phyloP scores from a whole-genome alignment of 2,329 filamentous ascomycete species.

The Aspergillus ochraceus region DNA sequence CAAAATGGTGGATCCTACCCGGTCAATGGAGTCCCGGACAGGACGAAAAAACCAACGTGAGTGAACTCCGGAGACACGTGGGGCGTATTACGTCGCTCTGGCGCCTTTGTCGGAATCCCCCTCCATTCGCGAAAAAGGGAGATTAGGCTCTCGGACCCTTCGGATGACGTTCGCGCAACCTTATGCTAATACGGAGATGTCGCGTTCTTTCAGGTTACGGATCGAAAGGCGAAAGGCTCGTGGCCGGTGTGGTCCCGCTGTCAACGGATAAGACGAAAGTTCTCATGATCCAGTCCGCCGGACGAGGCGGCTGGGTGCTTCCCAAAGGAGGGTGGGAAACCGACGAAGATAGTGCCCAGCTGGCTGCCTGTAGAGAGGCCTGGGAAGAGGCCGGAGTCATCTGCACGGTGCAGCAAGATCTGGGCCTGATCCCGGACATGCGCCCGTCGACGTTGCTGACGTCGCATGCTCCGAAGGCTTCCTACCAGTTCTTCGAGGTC shows the following conservation, averaged over 20 bases:
- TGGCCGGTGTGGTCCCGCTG: slow-evolving; percentile 90
- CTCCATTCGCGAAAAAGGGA: not conserved
- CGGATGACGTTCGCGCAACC: slow-evolving; percentile 2
- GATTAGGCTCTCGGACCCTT: slow-evolving; percentile 1
- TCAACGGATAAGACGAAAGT: slow-evolving; percentile 84
- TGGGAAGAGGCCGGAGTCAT: slow-evolving; percentile 98
- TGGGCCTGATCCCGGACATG: slow-evolving; percentile 83
- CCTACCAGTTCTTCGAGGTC: slow-evolving; percentile 68
- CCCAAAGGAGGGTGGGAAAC: slow-evolving; percentile 98
- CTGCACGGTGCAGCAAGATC: slow-evolving; percentile 78
- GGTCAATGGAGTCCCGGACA: slow-evolving; percentile 49
- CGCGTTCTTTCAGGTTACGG: slow-evolving; percentile 70
- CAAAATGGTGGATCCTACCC: slow-evolving; percentile 42
- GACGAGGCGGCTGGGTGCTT: slow-evolving; percentile 90
- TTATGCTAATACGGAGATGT: slow-evolving; percentile 20
- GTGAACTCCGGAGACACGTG: slow-evolving; percentile 27
- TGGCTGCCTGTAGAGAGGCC: slow-evolving; percentile 83
- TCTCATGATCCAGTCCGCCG: slow-evolving; percentile 88
- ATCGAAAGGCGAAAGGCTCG: slow-evolving; percentile 85
- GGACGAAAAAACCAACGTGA: slow-evolving; percentile 52
- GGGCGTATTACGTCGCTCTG: not conserved
- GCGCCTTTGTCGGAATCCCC: not conserved
- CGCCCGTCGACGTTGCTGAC: slow-evolving; percentile 57
- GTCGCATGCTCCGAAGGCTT: slow-evolving; percentile 65
- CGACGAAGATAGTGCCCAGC: slow-evolving; percentile 83